Evolutionary conservation across 139 green algal genomes (phyloP), one percentile per base, ranked within the genome.

Genomic region (Tetradesmus lagerheimii): DNA sequence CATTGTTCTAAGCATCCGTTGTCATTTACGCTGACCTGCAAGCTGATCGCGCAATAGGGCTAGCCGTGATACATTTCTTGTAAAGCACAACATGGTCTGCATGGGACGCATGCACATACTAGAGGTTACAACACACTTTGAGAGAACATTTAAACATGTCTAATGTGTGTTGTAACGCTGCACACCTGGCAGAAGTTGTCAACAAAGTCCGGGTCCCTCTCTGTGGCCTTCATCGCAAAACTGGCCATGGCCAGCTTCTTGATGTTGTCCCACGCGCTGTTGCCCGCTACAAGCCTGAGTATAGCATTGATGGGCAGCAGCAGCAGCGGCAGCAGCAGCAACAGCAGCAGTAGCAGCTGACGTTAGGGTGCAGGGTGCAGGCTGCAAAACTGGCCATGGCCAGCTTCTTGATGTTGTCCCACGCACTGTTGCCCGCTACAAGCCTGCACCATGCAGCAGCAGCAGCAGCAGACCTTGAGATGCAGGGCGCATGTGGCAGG

Each of bases 191-290:
- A 50, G 64, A 88, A 88, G 1, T 39, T 88, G 37, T 64, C 83
- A 20, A 81, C 77, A 25, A 82, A 91, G 39, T 91, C 41, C 34
- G 88, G 88, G 80, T 88, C 50, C 37, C 84, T 80, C 71, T 91
- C 90, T 23, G 90, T 93, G 23, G 90, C 90, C 74, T 89, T 80
- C 90, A 93, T 93, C 2, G 90, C 90, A 83, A 93, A 91, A 39
- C 77, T 78, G 23, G 86, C 86, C 86, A 93, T 89, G 18, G 90
- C 90, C 39, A 91, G 8, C 25, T 79, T 77, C 82, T 93, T 93
- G 29, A 89, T 37, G 34, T 89, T 91, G 86, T 93, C 90, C 81
- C 83, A 92, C 15, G 66, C 25, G 20, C 29, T 77, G 25, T 71
- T 85, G n/a, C 89, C 82, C 16, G 29, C 50, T 18, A 90, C 86